Conservation (phyloP, 2,329 filamentous ascomycete species). For the Myotisia sp. region DNA sequence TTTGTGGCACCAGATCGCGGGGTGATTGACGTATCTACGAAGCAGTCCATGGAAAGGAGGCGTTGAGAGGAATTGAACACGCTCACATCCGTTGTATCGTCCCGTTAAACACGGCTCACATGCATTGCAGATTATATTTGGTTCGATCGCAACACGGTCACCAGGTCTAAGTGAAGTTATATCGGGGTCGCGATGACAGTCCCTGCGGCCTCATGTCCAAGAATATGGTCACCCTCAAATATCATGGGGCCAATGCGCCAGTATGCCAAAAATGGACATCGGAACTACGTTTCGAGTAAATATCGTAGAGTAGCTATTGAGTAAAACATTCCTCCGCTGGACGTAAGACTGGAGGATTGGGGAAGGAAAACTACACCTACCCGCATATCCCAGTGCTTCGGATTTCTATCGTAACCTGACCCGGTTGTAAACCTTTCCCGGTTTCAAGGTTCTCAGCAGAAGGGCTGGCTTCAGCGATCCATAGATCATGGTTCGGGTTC, state of each 20-base stretch:
- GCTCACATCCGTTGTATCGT: constrained; percentile 87
- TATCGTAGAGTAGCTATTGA: background rate
- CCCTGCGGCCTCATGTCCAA: constrained; percentile 83
- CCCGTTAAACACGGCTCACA: constrained; percentile 87
- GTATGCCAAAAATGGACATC: constrained; percentile 97
- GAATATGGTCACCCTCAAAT: constrained; percentile 72
- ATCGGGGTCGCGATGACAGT: constrained; percentile 59
- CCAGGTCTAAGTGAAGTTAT: constrained; percentile 66
- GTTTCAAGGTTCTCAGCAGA: constrained; percentile 58
- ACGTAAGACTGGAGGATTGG: too few species aligned
- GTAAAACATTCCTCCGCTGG: background rate
- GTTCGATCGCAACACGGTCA: constrained; percentile 86
- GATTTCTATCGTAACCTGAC: constrained; percentile 76
- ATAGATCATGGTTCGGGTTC: constrained; percentile 81
- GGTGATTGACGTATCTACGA: constrained; percentile 87
- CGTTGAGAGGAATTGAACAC: constrained; percentile 74
- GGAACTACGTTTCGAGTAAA: constrained; percentile 40
- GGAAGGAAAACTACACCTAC: constrained; percentile 32
- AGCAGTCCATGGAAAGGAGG: constrained; percentile 78
- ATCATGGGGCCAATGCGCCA: constrained; percentile 95
- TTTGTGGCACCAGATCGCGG: constrained; percentile 89
- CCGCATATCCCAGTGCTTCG: constrained; percentile 95
- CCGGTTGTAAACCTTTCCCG: constrained; percentile 54
- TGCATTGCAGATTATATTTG: constrained; percentile 78
- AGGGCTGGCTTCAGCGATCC: constrained; percentile 67